A percentile compares a stretch with the other conserved stretches of the same genome.
phyloP scores from a whole-genome alignment of 1,284 basidiomycete species.

The Irpex sp. region DNA sequence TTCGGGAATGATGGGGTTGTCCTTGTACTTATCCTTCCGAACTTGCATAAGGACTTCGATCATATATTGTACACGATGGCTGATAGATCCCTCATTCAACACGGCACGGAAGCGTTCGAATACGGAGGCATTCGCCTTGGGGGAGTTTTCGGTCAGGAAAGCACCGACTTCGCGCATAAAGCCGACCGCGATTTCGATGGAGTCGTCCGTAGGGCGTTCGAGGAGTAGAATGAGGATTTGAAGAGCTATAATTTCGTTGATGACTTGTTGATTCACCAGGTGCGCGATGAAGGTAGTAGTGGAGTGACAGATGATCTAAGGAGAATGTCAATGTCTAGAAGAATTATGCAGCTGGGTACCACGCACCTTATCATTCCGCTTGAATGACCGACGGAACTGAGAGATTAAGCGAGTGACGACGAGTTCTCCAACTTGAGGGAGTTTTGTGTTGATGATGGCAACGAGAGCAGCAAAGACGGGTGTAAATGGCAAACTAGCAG shows the following conservation, averaged over 20 bases:
- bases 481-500: slow-evolving; percentile 95
- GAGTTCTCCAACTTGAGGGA: slow-evolving; percentile 95
- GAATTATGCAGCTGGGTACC: neutral
- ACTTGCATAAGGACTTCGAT: slow-evolving; percentile 99
- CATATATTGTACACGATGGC: slow-evolving; percentile 98
- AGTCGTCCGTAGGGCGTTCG: slow-evolving; percentile 95
- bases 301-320: slow-evolving; percentile 86
- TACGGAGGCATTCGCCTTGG: slow-evolving; percentile 90
- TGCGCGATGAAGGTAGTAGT: slow-evolving; percentile 96
- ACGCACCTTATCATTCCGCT: slow-evolving; percentile 94
- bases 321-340: neutral
- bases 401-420: slow-evolving; percentile 87
- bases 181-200: slow-evolving; percentile 96
- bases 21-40: slow-evolving; percentile 97
- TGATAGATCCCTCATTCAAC: slow-evolving; percentile 92
- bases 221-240: slow-evolving; percentile 94
- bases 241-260: slow-evolving; percentile 92
- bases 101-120: slow-evolving; percentile 97
- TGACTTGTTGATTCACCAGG: slow-evolving; percentile 94
- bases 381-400: slow-evolving; percentile 94
- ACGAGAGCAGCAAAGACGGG: slow-evolving; percentile 96
- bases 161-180: slow-evolving; percentile 98
- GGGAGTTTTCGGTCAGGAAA: slow-evolving; percentile 90
- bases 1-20: slow-evolving; percentile 92
- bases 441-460: slow-evolving; percentile 94